Evolutionary conservation across 768 basidiomycete species (phyloP), one percentile per base, ranked within the genome.

Genomic region (Mycena epipterygia): DNA sequence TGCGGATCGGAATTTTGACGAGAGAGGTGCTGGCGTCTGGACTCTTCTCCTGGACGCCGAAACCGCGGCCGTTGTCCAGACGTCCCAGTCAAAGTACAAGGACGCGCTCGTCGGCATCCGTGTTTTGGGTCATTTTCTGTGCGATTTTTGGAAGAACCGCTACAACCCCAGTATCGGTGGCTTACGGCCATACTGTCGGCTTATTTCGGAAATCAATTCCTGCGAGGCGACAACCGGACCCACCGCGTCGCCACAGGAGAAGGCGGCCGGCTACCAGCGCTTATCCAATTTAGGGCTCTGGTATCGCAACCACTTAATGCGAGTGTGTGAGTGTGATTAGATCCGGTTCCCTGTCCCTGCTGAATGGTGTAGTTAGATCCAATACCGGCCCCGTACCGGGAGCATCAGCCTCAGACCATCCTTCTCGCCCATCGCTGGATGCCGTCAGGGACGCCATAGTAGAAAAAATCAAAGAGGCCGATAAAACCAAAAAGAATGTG

Each of bases 121-220:
- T 21, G 52, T 64, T 55, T 51, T 64, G 27, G 63, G 63, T 19
- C 63, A 64, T n/a, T 64, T 64, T 39, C 39, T 64, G 37, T 30
- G 13, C 51, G 51, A 64, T 42, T 64, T 64, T 19, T 64, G 63
- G 63, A 44, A 53, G 33, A 39, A 48, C 39, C 61, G 48, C 19
- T 48, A 30, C 42, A 55, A 55, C 39, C 12, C 16, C 5, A 51
- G 53, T 52, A 55, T 23, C 39, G 63, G 63, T 41, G 63, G 63
- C 52, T 14, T 9, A 0, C 16, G 13, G 16, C 63, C 63, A 27
- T 64, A 64, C 52, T 21, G 44, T 21, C 52, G 35, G 41, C 19
- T 63, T 13, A 23, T 63, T 51, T 42, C 53, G 39, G 0, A 64
- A 42, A 55, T 64, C 51, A 42, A 42, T 17, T 42, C 63, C 1